A percentile compares a stretch with the other conserved stretches of the same genome.
Conservation (phyloP, 139 green algal species). For the Tetradesmus lagerheimii region DNA sequence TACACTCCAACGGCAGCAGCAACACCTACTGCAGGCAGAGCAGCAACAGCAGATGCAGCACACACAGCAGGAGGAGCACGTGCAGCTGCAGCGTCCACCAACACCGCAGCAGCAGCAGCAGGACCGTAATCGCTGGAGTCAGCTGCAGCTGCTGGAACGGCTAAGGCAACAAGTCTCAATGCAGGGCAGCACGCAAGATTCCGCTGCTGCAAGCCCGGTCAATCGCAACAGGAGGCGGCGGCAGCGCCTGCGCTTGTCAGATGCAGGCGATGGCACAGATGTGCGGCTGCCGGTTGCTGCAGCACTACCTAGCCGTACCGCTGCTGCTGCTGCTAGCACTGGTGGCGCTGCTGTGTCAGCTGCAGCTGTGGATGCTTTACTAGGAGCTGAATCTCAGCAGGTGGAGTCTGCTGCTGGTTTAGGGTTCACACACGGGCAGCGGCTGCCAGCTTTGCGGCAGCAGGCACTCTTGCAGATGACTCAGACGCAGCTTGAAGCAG, state of each 20-base stretch:
- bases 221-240: neutral
- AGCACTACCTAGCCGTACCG: neutral
- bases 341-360: neutral
- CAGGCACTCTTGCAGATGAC: constrained; percentile 1
- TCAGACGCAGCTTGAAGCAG: neutral
- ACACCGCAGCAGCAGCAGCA: neutral
- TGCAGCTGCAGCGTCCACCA: neutral
- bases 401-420: too few species aligned
- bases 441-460: neutral
- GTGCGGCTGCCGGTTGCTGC: neutral
- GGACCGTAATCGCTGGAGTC: neutral
- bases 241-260: neutral
- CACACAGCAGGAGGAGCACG: neutral
- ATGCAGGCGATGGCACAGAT: neutral
- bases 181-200: neutral
- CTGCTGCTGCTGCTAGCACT: neutral
- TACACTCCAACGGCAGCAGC: constrained; percentile 18
- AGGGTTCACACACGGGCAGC: neutral
- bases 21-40: neutral
- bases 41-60: neutral
- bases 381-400: neutral
- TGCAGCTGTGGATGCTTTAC: neutral
- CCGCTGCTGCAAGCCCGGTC: neutral
- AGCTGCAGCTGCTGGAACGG: neutral
- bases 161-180: neutral